Conservation (phyloP, 495 filamentous ascomycete genomes). For the Penicillium cataractarum region DNA sequence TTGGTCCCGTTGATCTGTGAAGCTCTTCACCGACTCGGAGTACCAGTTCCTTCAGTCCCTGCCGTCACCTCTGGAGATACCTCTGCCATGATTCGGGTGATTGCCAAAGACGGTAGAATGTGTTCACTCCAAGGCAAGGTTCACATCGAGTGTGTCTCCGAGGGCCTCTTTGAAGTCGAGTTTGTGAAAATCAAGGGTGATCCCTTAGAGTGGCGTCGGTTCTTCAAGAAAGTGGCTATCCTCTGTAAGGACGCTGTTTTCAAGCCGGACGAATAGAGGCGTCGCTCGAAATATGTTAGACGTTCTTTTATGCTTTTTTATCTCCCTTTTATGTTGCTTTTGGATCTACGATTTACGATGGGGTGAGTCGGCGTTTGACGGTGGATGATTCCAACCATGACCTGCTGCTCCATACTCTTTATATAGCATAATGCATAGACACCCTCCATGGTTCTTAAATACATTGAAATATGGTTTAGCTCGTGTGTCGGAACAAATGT, state of each 20-base stretch:
- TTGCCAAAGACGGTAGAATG: slow-evolving; percentile 74
- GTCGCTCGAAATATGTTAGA: neutral
- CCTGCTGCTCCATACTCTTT: slow-evolving; percentile 2
- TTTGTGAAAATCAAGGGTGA: slow-evolving; percentile 96
- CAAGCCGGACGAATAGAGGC: slow-evolving; percentile 44
- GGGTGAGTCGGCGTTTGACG: slow-evolving; percentile 18
- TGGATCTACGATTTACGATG: slow-evolving; percentile 19
- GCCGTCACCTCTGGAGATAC: slow-evolving; percentile 49
- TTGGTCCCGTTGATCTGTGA: slow-evolving; percentile 80
- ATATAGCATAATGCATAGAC: slow-evolving; percentile 17
- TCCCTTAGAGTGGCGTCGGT: slow-evolving; percentile 93
- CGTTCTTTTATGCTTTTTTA: slow-evolving; percentile 3
- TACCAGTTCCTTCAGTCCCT: slow-evolving; percentile 64
- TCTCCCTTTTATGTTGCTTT: slow-evolving; percentile 11
- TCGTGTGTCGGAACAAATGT: neutral
- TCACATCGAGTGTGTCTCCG: slow-evolving; percentile 70
- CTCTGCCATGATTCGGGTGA: slow-evolving; percentile 66
- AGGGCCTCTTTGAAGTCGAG: slow-evolving; percentile 74
- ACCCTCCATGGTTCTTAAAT: neutral
- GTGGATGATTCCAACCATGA: slow-evolving; percentile 10
- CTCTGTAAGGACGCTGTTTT: slow-evolving; percentile 81
- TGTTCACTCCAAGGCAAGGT: slow-evolving; percentile 86
- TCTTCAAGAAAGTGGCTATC: slow-evolving; percentile 91
- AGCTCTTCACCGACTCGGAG: slow-evolving; percentile 78
- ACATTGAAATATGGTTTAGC: neutral